These are phyloP conservation scores for Lenwebbia sp. DNA, from an alignment of 345 rosid genomes.

Conservation along the genomic window DNA sequence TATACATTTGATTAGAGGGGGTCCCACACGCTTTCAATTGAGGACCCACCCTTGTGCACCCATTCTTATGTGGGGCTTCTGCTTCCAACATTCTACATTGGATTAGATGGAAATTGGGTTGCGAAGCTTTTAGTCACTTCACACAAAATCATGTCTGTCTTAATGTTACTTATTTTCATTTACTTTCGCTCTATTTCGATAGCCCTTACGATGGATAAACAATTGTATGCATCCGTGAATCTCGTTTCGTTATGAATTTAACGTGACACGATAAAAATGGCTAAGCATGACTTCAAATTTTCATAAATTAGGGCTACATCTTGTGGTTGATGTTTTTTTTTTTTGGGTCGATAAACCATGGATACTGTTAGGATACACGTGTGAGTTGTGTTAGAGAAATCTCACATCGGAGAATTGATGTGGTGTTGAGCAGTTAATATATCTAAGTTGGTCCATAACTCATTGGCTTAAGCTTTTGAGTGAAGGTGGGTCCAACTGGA, in stretches of 20 bases:
- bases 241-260: neutral
- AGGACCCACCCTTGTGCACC: neutral
- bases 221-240: neutral
- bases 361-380: no score
- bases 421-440: no score
- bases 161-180: neutral
- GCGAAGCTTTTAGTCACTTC: neutral
- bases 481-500: no score
- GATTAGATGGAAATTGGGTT: neutral
- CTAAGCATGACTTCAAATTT: neutral
- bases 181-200: neutral
- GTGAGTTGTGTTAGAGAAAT: no score
- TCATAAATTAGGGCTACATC: neutral
- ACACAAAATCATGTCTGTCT: neutral
- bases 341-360: no score
- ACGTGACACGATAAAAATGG: neutral
- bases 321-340: neutral
- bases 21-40: conserved; percentile 9
- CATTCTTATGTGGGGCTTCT: neutral
- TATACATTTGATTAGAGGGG: neutral
- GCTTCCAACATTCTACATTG: neutral
- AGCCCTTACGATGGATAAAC: neutral
- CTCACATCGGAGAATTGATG: no score
- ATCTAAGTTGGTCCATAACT: no score
- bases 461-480: no score